These are phyloP conservation scores for Batkoa obscura DNA, from an alignment of 371 early-diverging fungal genomes.

Conservation along the genomic window DNA sequence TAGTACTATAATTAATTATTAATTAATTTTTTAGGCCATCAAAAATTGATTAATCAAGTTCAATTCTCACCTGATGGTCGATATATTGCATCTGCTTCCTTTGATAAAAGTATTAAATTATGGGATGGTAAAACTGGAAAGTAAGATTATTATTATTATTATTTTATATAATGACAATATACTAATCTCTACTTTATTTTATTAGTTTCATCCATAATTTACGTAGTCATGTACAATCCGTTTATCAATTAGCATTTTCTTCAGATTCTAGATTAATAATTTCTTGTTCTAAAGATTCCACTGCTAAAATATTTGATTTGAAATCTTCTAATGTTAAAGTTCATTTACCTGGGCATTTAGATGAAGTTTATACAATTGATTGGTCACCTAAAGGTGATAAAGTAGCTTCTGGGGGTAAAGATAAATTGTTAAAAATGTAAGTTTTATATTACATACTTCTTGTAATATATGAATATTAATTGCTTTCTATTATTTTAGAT, in stretches of 20 bases:
- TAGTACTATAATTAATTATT: slow-evolving; percentile 1
- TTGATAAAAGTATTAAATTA: slow-evolving; percentile 94
- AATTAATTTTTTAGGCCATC: slow-evolving; percentile 48
- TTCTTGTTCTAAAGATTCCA: slow-evolving; percentile 81
- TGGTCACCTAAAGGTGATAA: slow-evolving; percentile 86
- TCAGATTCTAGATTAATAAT: slow-evolving; percentile 79
- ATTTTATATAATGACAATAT: neutral
- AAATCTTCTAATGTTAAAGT: slow-evolving; percentile 65
- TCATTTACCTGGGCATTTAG: slow-evolving; percentile 89
- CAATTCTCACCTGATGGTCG: slow-evolving; percentile 87
- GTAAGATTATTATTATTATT: slow-evolving; percentile 12
- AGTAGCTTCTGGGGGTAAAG: slow-evolving; percentile 87
- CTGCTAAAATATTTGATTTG: slow-evolving; percentile 85
- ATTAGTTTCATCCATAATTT: slow-evolving; percentile 60
- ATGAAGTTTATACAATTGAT: slow-evolving; percentile 91
- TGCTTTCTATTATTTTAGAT: no score
- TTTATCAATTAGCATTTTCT: slow-evolving; percentile 88
- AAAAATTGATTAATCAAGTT: slow-evolving; percentile 87
- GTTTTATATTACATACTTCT: neutral
- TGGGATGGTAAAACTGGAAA: slow-evolving; percentile 92
- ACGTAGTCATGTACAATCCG: slow-evolving; percentile 84
- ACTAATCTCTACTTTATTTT: neutral
- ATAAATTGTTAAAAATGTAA: slow-evolving; percentile 64
- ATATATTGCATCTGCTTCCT: slow-evolving; percentile 83
- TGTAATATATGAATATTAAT: no score